Evolutionary conservation across 441 rosid genomes (phyloP).

Genomic region (Hypseocharis bilobata): DNA sequence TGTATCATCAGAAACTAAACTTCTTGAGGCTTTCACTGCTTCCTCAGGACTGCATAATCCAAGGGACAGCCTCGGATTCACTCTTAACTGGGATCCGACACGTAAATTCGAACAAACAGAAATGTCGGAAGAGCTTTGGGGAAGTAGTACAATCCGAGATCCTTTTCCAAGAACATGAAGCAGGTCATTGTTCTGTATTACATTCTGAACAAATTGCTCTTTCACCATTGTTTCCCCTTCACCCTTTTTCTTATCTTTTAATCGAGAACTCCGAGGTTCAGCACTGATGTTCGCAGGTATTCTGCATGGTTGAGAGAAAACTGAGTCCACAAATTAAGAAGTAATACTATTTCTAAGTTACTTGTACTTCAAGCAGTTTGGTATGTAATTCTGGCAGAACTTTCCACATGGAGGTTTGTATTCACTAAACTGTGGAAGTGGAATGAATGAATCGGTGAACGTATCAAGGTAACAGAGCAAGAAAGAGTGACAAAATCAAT

Average conservation of each 20-base stretch:
- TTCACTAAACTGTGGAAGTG: background rate
- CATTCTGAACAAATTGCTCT: slow-evolving; percentile 63
- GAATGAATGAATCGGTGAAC: background rate
- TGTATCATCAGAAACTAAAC: slow-evolving; percentile 31
- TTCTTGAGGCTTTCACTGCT: slow-evolving; percentile 34
- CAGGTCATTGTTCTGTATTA: slow-evolving; percentile 54
- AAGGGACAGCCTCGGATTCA: slow-evolving; percentile 29
- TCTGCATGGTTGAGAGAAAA: slow-evolving; percentile 40
- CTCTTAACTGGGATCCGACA: slow-evolving; percentile 54
- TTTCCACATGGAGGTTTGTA: background rate
- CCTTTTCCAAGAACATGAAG: slow-evolving; percentile 75
- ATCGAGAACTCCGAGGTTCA: slow-evolving; percentile 86
- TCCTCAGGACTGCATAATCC: slow-evolving; percentile 33
- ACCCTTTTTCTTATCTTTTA: slow-evolving; percentile 78
- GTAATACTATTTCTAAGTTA: background rate
- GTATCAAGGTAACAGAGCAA: too few species aligned
- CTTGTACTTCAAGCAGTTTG: background rate
- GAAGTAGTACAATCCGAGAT: slow-evolving; percentile 65
- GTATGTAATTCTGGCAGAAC: background rate
- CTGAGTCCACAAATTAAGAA: background rate
- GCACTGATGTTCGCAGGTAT: slow-evolving; percentile 38
- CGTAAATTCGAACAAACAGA: slow-evolving; percentile 64
- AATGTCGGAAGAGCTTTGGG: slow-evolving; percentile 60
- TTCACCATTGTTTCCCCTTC: slow-evolving; percentile 82
- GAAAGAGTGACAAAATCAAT: too few species aligned